A percentile compares a stretch with the other conserved stretches of the same genome.
Conservation (phyloP, 2,329 filamentous ascomycete species). For the Ampelomyces quisqualis region DNA sequence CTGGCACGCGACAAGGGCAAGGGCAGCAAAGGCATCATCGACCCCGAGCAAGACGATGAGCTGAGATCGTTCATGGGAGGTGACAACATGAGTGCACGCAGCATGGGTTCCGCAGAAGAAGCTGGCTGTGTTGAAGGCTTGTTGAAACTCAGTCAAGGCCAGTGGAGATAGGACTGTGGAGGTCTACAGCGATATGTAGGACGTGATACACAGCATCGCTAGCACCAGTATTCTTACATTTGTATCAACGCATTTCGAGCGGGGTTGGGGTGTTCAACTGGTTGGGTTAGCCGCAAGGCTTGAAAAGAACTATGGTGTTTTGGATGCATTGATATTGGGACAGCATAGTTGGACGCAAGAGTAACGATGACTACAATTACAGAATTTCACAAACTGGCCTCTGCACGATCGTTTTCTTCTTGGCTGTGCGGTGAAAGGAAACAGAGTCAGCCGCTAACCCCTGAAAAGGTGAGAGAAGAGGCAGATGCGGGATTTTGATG, state of each 20-base stretch:
- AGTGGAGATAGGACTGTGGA: constrained; percentile 64
- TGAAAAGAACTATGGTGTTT: not conserved
- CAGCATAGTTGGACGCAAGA: not conserved
- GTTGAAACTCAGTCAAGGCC: constrained; percentile 85
- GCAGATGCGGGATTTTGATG: too few species aligned
- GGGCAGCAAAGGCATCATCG: constrained; percentile 37
- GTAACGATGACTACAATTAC: too few species aligned
- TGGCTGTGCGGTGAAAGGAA: too few species aligned
- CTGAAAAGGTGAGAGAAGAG: too few species aligned
- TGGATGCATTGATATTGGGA: not conserved
- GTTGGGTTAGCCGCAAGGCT: not conserved
- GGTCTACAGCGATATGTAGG: not conserved
- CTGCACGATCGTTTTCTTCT: too few species aligned
- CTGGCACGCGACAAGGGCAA: constrained; percentile 37
- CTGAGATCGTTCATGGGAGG: constrained; percentile 73
- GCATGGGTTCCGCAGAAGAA: constrained; percentile 57
- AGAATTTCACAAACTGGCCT: too few species aligned
- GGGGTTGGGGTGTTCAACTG: not conserved
- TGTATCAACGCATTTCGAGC: constrained; percentile 4
- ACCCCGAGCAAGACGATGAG: constrained; percentile 60
- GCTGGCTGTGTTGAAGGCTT: constrained; percentile 89
- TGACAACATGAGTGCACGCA: constrained; percentile 58
- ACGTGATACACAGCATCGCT: not conserved
- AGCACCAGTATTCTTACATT: constrained; percentile 3
- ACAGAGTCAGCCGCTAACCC: too few species aligned